phyloP scores from a whole-genome alignment of 225 moss, liverwort and hornwort genomes.

The Bryoerythrophyllum caledonicum region DNA sequence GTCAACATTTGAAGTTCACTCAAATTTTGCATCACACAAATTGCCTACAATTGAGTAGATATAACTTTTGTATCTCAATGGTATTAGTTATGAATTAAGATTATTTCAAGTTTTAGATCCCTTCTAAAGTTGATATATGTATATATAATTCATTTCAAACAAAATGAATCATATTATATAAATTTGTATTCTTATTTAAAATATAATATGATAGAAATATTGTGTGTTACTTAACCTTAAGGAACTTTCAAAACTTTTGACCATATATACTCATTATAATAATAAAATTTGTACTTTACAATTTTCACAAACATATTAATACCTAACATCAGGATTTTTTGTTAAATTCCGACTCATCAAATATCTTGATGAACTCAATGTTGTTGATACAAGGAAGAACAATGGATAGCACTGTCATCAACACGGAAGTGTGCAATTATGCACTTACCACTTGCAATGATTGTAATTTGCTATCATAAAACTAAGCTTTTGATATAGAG shows the following conservation, averaged over 20 bases:
- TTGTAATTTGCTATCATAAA: background rate
- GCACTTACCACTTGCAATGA: too few relatives aligned
- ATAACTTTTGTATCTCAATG: too few relatives aligned
- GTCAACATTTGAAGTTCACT: background rate
- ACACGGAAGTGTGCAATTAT: too few relatives aligned
- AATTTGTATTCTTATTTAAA: background rate
- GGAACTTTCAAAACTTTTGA: too few relatives aligned
- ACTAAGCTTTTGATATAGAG: too few relatives aligned
- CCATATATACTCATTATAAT: too few relatives aligned
- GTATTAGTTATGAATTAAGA: rapidly evolving
- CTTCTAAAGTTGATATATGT: too few relatives aligned
- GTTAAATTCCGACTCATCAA: slow-evolving; percentile 27
- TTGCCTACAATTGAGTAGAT: too few relatives aligned
- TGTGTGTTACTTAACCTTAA: too few relatives aligned
- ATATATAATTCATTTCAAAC: too few relatives aligned
- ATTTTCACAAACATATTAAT: background rate
- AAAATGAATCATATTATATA: background rate
- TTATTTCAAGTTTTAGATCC: too few relatives aligned
- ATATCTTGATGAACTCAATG: slow-evolving; percentile 20
- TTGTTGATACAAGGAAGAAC: background rate
- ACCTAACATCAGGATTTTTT: slow-evolving; percentile 33
- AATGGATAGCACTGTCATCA: slow-evolving; percentile 28
- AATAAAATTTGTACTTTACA: background rate
- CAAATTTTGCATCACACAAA: too few relatives aligned
- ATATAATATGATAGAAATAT: background rate